Conservation (phyloP, 108 stramenopile species). For the Fragilariopsis cylindrus region DNA sequence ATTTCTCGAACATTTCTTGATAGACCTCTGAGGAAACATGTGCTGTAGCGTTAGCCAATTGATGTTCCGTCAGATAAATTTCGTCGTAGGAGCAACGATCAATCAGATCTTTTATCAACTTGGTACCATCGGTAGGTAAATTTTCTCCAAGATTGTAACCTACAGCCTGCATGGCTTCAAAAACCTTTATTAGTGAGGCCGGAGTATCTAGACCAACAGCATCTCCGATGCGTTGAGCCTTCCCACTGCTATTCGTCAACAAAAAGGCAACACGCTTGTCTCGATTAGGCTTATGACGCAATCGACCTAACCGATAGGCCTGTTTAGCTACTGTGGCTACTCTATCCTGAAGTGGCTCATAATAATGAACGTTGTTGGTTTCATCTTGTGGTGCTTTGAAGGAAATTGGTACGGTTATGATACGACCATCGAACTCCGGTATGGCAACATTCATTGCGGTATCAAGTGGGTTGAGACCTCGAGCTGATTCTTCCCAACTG, state of each 20-base stretch:
- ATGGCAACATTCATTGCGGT: slow-evolving; percentile 16
- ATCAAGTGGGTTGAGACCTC: slow-evolving; percentile 14
- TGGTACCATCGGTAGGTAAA: background rate
- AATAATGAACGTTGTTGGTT: slow-evolving; percentile 9
- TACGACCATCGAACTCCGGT: slow-evolving; percentile 12
- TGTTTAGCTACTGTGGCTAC: slow-evolving; percentile 3
- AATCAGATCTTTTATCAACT: slow-evolving; percentile 1
- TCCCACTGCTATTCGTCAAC: slow-evolving; percentile 16
- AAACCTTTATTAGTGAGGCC: slow-evolving; percentile 1
- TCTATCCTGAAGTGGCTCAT: background rate
- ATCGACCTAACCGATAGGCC: background rate
- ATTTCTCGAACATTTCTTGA: background rate
- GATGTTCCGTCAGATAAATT: slow-evolving; percentile 12
- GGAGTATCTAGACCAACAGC: slow-evolving; percentile 11
- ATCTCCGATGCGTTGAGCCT: slow-evolving; percentile 14
- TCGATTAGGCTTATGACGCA: background rate
- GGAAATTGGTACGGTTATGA: slow-evolving; percentile 10
- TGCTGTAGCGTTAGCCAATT: slow-evolving; percentile 5
- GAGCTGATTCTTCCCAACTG: slow-evolving; percentile 8
- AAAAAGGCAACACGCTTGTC: slow-evolving; percentile 1
- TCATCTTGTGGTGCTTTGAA: slow-evolving; percentile 10
- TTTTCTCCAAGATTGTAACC: slow-evolving; percentile 9
- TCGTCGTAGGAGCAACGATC: slow-evolving; percentile 14
- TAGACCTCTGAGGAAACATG: background rate
- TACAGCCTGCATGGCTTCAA: slow-evolving; percentile 14